Evolutionary conservation across 2,329 filamentous ascomycete species (phyloP).

Genomic region (Tolypocladium sp.): DNA sequence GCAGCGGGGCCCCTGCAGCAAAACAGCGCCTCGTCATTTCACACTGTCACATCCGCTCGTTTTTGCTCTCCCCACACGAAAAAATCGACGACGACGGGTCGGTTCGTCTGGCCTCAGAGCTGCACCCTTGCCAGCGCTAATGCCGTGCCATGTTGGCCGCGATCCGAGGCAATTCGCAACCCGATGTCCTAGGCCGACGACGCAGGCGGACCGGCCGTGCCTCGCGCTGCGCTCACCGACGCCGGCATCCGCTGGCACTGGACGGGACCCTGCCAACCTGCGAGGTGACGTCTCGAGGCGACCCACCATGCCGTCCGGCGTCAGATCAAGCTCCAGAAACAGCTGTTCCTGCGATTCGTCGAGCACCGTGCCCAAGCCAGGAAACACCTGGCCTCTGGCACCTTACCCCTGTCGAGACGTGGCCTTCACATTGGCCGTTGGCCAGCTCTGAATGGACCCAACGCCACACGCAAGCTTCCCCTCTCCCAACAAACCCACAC

Average conservation of each 20-base stretch:
- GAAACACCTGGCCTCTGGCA: not conserved
- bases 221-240: not conserved
- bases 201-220: no score
- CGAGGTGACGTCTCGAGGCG: not conserved
- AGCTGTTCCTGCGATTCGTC: not conserved
- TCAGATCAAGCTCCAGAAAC: not conserved
- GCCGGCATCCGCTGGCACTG: not conserved
- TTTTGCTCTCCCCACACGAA: not conserved
- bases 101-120: no score
- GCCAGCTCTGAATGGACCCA: not conserved
- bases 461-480: not conserved
- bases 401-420: not conserved
- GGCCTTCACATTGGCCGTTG: not conserved
- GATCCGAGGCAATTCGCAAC: not conserved
- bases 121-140: not conserved
- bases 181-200: not conserved
- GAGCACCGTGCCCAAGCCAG: not conserved
- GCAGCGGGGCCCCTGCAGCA: not conserved
- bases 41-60: not conserved
- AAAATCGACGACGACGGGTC: not conserved
- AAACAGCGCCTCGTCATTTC: not conserved
- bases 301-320: not conserved
- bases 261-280: not conserved
- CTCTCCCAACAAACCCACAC: not conserved
- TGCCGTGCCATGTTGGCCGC: not conserved